phyloP scores from a whole-genome alignment of 352 stramenopile species.

The Elongisporangium prolatum region DNA sequence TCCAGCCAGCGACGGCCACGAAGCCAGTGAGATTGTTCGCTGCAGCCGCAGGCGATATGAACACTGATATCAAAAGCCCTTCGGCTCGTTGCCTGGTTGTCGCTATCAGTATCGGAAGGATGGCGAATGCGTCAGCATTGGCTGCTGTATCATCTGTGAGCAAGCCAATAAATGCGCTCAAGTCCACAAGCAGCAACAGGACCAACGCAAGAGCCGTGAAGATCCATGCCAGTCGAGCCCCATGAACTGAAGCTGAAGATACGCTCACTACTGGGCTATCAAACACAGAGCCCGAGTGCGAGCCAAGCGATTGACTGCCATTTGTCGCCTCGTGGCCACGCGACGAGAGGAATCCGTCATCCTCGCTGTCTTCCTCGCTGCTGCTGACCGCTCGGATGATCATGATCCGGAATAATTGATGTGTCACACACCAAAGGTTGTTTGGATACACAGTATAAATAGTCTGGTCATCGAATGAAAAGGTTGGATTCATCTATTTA shows the following conservation, averaged over 20 bases:
- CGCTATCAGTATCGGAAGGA: slow-evolving; percentile 20
- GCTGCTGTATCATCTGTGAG: slow-evolving; percentile 2
- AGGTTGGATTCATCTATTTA: background rate
- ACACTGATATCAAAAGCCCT: slow-evolving; percentile 6
- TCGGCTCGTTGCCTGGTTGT: background rate
- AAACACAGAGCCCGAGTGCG: slow-evolving; percentile 17
- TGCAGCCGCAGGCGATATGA: slow-evolving; percentile 18
- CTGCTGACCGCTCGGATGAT: slow-evolving; percentile 72
- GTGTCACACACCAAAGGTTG: background rate
- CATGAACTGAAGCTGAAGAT: slow-evolving; percentile 3
- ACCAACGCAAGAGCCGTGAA: slow-evolving; percentile 27
- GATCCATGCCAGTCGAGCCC: slow-evolving; percentile 42
- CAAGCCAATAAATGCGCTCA: slow-evolving; percentile 39
- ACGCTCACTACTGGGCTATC: background rate
- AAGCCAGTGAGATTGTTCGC: slow-evolving; percentile 50
- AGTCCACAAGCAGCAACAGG: slow-evolving; percentile 54
- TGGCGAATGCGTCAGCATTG: slow-evolving; percentile 27
- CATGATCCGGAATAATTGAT: slow-evolving; percentile 25
- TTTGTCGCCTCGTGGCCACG: slow-evolving; percentile 2
- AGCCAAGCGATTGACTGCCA: background rate
- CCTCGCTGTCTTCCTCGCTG: slow-evolving; percentile 28
- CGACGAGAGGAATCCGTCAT: background rate
- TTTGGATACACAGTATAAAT: too few relatives aligned
- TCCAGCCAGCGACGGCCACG: slow-evolving; percentile 41
- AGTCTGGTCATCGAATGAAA: background rate